These are phyloP conservation scores for Suillus weaverae DNA, from an alignment of 768 basidiomycete genomes.

Conservation along the genomic window DNA sequence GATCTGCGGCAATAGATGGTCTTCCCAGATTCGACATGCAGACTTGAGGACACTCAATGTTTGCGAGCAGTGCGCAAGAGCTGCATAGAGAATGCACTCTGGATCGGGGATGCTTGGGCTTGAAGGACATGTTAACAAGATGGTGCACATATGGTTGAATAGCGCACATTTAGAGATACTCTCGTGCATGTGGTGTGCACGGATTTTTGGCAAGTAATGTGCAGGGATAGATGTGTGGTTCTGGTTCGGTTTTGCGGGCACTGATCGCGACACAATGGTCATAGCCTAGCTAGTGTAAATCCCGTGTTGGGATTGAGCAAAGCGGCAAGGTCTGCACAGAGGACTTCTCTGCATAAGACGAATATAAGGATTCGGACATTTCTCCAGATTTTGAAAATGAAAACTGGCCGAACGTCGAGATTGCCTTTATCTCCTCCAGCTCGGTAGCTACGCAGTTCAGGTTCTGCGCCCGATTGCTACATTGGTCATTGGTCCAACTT, in stretches of 20 bases:
- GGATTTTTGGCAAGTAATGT: too few species aligned
- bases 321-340: constrained; percentile 58
- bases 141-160: background rate
- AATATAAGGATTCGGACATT: constrained; percentile 47
- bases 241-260: constrained; percentile 62
- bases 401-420: background rate
- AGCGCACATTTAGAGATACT: constrained; percentile 37
- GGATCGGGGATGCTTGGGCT: constrained; percentile 60
- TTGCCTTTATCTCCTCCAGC: too few species aligned
- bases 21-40: constrained; percentile 88
- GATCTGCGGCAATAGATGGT: constrained; percentile 91
- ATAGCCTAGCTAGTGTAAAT: constrained; percentile 69
- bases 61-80: constrained; percentile 71
- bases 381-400: background rate
- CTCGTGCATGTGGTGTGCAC: too few species aligned
- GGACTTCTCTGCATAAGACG: constrained; percentile 69
- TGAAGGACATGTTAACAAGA: constrained; percentile 1
- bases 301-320: constrained; percentile 64
- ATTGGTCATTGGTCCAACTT: too few species aligned
- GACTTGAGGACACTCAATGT: constrained; percentile 66
- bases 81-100: constrained; percentile 69
- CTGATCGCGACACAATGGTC: constrained; percentile 54
- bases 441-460: too few species aligned
- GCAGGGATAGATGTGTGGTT: too few species aligned
- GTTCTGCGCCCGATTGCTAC: too few species aligned